Evolutionary conservation across 495 filamentous ascomycete species (phyloP), one percentile per base, ranked within the genome.

Genomic region (Darksidea phi): DNA sequence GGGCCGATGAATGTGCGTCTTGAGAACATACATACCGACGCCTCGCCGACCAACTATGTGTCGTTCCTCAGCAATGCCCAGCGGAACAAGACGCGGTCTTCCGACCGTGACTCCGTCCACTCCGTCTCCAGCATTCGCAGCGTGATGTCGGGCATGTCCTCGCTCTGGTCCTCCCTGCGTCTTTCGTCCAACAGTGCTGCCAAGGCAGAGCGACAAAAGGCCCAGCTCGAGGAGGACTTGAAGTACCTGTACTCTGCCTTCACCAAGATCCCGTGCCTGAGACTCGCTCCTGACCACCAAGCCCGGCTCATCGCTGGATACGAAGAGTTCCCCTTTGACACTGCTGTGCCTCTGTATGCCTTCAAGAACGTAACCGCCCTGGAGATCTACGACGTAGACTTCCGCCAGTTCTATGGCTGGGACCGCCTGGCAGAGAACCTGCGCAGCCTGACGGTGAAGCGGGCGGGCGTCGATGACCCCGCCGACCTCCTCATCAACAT

Each of bases 231-330:
- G 66, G 84, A 85, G 25, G 94, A 98, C 70, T 75, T 95, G 48
- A 96, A 91, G 73, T 97, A 98, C 72, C 80, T 98, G 8, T 98
- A 96, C 74, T 96, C 94, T 18, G 90, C 94, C 56, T 97, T 97
- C 74, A 98, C 94, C 69, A 98, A 98, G 76, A 95, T 97, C 55
- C 94, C 94, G 2, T 95, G 88, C 67, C 78, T 98, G 43, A 85
- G 87, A 56, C 77, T 98, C 49, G 84, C 91, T 47, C 92, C 92
- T 7, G 94, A 97, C 73, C 90, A 89, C 74, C 88, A 89, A 48
- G 90, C 91, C 36, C 85, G 87, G 42, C 75, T 96, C 67, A 95
- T 98, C 63, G 82, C 85, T 59, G 93, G 92, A 28, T 97, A 91
- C 70, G 94, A 98, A 73, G 94, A 97, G 70, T 98, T 98, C 69